Evolutionary conservation across 164 flowering plant genomes (phyloP), one percentile per base, ranked within the genome.

Genomic region (Akebia trifoliata): DNA sequence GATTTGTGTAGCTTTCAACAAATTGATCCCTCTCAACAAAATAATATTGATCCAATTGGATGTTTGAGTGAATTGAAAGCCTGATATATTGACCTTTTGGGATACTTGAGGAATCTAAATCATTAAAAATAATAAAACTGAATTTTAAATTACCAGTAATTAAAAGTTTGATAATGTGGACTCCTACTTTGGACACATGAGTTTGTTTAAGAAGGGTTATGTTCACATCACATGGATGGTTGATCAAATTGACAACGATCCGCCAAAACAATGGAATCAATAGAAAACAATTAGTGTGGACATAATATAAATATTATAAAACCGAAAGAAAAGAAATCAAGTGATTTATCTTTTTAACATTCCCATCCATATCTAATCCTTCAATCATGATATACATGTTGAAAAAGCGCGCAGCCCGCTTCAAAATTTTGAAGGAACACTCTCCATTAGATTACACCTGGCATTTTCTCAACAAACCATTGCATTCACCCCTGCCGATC

Each of bases 1-100:
- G 22, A 48, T 46, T 1, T 9, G 26, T 12, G 56, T 64, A 31
- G 47, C 61, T 24, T 57, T 57, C 57, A 47, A 30, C 37, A 55
- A 57, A 64, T 43, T 59, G n/a, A n/a, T n/a, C n/a, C 8, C 46
- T 38, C 63, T 50, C 49, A 50, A 26, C 21, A 39, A 38, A 8
- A 7, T 36, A 37, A 37, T n/a, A n/a, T 39, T 30, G 15, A 28
- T 47, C 6, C 30, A 42, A 40, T 2, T n/a, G n/a, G 39, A 37
- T 46, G 50, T 29, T 49, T 38, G 47, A 55, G 46, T 26, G 54
- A 38, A 39, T 52, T 42, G 57, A 61, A 52, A 61, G 64, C 50
- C 30, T 51, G 56, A 42, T 43, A 29, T 26, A 1, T 2, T 30
- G 39, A 30, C 22, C 21, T 48, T n/a, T 39, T 40, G 54, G 50